A percentile compares a stretch with the other conserved stretches of the same genome.
phyloP scores from a whole-genome alignment of 2,329 filamentous ascomycete species.

The Pseudonectria buxi region DNA sequence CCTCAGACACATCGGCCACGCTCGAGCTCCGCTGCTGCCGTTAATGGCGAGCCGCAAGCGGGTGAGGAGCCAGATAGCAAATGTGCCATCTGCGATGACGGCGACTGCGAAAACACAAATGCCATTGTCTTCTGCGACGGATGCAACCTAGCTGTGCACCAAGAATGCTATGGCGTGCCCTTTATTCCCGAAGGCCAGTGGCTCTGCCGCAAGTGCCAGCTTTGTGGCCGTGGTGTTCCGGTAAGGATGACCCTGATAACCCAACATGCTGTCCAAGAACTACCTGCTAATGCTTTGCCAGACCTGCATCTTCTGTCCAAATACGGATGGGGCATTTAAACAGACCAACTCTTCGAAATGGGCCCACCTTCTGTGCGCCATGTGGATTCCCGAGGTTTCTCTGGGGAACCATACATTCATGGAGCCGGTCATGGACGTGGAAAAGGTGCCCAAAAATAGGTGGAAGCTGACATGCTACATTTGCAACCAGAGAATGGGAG shows the following conservation, averaged over 20 bases:
- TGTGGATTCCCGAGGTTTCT: conserved; percentile 97
- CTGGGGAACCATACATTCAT: conserved; percentile 95
- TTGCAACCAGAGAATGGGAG: conserved; percentile 94
- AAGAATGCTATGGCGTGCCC: conserved; percentile 97
- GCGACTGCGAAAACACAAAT: conserved; percentile 99
- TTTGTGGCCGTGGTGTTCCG: conserved; percentile 85
- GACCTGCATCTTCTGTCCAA: conserved; percentile 98
- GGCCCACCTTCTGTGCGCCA: conserved; percentile 92
- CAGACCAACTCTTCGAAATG: conserved; percentile 95
- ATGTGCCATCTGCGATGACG: conserved; percentile 95
- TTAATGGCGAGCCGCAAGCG: conserved; percentile 78
- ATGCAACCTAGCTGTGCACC: conserved; percentile 93
- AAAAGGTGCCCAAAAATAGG: conserved; percentile 89
- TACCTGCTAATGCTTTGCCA: conserved; percentile 25
- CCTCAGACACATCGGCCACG: conserved; percentile 89
- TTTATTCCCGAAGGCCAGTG: conserved; percentile 99
- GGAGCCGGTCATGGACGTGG: conserved; percentile 96
- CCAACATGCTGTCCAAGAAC: neutral
- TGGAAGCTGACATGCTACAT: conserved; percentile 97
- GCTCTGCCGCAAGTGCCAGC: conserved; percentile 93
- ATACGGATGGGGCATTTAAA: conserved; percentile 96
- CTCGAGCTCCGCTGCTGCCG: conserved; percentile 88
- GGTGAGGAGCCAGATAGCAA: conserved; percentile 96
- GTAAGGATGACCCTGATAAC: conserved; percentile 38
- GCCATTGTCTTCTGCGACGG: conserved; percentile 99